Base-by-base conservation (phyloP, 2,329 filamentous ascomycete species). In the Calonectria henricotiae region DNA sequence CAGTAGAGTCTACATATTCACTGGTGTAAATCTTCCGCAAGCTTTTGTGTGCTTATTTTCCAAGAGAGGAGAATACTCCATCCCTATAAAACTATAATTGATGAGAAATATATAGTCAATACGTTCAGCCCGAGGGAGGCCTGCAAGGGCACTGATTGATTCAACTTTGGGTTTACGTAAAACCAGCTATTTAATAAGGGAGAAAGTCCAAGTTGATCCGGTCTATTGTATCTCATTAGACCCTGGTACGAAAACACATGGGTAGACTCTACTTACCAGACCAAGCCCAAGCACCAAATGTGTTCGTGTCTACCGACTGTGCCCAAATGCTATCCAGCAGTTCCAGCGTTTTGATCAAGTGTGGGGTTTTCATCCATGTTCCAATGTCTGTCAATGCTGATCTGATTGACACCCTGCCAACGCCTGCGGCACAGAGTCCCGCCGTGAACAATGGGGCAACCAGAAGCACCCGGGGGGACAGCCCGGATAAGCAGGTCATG, bases 311-410 rank as follows among this genome's bases (percentile, higher is more conserved):
- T 0, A 35, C 30, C 0, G 41, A 51, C 11, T 67, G 51, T 20
- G 41, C 8, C 72, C 73, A 74, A 13, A 68, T 67, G 5, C 63
- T 54, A 15, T 72, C 67, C 23, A 74, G 37, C 2, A 74, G 17
- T 0, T 35, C 25, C 9, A 68, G 0, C 15, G 70, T 72, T 5
- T 74, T 74, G 1, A 30, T 27, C 1, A 74, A 13, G 51, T 74
- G 73, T 5, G 67, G 72, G 9, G 70, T 74, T 27, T 39, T 68
- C 70, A 74, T 74, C 72, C 72, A 74, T 17, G 43, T 51, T 6
- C 67, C 67, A 15, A 74, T 71, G 5, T 71, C 65, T 17, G 11
- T 46, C 20, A 74, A 35, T 1, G 62, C 70, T 1, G 30, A 62
- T 12, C 51, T 58, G 3, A 74, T 55, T 6, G 61, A 62, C 4